Conservation (phyloP, 306 rosid species). For the Lablab purpureus region DNA sequence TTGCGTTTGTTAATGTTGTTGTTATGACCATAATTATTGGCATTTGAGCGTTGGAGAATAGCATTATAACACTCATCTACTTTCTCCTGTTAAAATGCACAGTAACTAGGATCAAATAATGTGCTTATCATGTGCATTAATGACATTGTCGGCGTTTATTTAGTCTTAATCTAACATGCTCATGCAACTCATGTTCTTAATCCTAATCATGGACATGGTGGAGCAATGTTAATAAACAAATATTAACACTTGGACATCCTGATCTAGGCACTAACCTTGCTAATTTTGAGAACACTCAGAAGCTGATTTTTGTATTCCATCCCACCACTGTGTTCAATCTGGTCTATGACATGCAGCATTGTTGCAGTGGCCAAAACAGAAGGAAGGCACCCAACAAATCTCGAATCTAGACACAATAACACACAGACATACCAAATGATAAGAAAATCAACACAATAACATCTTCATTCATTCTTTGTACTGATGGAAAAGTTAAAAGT, state of each 20-base stretch:
- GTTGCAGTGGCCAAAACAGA: slow-evolving; percentile 93
- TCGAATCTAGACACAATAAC: slow-evolving; percentile 63
- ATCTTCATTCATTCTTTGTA: slow-evolving; percentile 30
- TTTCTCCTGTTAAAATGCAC: slow-evolving; percentile 68
- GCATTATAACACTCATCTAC: slow-evolving; percentile 73
- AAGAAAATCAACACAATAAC: slow-evolving; percentile 25
- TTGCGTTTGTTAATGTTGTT: slow-evolving; percentile 62
- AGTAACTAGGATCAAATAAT: slow-evolving; percentile 27
- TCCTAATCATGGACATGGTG: neutral
- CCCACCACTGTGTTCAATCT: slow-evolving; percentile 70
- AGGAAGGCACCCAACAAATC: slow-evolving; percentile 81
- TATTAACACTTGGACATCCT: neutral
- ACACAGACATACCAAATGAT: slow-evolving; percentile 19
- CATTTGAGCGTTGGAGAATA: slow-evolving; percentile 53
- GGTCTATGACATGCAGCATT: slow-evolving; percentile 79
- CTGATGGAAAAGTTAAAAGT: slow-evolving; percentile 19
- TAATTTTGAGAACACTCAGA: slow-evolving; percentile 71
- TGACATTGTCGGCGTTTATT: slow-evolving; percentile 17
- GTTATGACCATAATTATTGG: slow-evolving; percentile 17
- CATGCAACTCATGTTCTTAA: neutral
- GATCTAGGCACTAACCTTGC: slow-evolving; percentile 58
- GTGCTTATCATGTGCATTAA: slow-evolving; percentile 42
- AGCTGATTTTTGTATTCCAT: slow-evolving; percentile 71
- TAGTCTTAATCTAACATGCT: slow-evolving; percentile 15
- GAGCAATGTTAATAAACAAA: neutral